Evolutionary conservation across 805 yeast genomes (phyloP), one percentile per base, ranked within the genome.

Genomic region (Alloascoidea africana): DNA sequence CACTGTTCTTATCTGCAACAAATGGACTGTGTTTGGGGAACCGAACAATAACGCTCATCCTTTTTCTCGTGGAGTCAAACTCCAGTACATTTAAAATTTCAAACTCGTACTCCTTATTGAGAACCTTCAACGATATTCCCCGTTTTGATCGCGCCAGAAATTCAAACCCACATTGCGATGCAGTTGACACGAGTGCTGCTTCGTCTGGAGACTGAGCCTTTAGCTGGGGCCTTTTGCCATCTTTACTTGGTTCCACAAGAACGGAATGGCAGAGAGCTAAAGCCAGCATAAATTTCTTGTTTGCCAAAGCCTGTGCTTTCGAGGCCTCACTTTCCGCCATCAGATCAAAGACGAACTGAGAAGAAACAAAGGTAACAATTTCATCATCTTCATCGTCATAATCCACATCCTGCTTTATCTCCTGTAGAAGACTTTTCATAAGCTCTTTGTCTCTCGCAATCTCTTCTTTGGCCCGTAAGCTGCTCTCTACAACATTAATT

Each of bases 171-270:
- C 79, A 61, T 48, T 80, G 78, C 52, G 87, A 67, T 0, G 91
- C 91, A 15, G 91, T 79, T 13, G 76, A 77, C 13, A 82, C 93
- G 40, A 82, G 65, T 0, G 93, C 91, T 17, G 87, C 86, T 56
- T 82, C 93, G 63, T 82, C 93, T 0, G 93, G 93, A 17, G 86
- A 76, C 52, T 81, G 91, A 0, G 91, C 91, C 48, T 78, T 76
- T 30, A 79, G 57, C 17, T 71, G 60, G 37, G 68, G 46, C 42
- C 66, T 75, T 1, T 59, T 66, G 2, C 83, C 74, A 45, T 73
- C 65, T 17, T 65, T 63, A 36, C 58, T 60, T 4, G 40, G 48
- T 48, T 82, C 93, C 18, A 75, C 70, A 34, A 82, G 54, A 16
- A 82, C 91, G 39, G 87, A 74, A 51, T 82, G 91, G 59, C 93